phyloP scores from a whole-genome alignment of 1,139 yeast genomes.

The Hyphopichia wangnamkhiaoensis region DNA sequence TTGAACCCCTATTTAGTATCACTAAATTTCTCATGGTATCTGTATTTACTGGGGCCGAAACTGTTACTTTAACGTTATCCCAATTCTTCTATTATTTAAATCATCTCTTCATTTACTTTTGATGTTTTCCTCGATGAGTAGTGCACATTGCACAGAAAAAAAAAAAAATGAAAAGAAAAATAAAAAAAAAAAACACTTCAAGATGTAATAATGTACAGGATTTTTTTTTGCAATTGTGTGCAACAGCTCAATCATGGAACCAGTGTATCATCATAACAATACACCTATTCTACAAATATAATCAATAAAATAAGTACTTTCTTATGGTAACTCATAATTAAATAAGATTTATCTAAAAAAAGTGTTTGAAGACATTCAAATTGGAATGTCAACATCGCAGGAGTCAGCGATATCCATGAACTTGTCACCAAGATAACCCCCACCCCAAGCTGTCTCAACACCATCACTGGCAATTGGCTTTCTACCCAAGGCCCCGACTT shows the following conservation, averaged over 20 bases:
- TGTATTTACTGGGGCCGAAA: neutral
- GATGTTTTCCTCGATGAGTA: too few relatives aligned
- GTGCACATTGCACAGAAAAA: too few relatives aligned
- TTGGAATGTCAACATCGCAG: conserved; percentile 5
- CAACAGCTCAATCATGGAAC: neutral
- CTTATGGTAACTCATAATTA: too few relatives aligned
- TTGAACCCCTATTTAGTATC: conserved; percentile 56
- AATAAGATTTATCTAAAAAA: too few relatives aligned
- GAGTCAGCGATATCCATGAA: conserved; percentile 13
- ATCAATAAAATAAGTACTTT: too few relatives aligned
- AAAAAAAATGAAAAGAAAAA: too few relatives aligned
- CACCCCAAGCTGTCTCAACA: conserved; percentile 12
- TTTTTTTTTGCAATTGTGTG: too few relatives aligned
- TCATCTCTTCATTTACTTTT: neutral
- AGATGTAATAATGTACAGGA: too few relatives aligned
- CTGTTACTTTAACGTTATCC: too few relatives aligned
- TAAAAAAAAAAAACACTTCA: too few relatives aligned
- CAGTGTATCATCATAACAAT: neutral
- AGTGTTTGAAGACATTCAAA: too few relatives aligned
- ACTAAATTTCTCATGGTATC: conserved; percentile 56
- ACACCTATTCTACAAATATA: neutral
- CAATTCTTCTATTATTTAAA: too few relatives aligned
- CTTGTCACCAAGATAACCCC: conserved; percentile 13
- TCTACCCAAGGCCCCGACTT: conserved; percentile 10
- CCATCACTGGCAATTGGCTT: conserved; percentile 1